Evolutionary conservation across 108 stramenopile genomes (phyloP), one percentile per base, ranked within the genome.

Genomic region (Skeletonema potamos): DNA sequence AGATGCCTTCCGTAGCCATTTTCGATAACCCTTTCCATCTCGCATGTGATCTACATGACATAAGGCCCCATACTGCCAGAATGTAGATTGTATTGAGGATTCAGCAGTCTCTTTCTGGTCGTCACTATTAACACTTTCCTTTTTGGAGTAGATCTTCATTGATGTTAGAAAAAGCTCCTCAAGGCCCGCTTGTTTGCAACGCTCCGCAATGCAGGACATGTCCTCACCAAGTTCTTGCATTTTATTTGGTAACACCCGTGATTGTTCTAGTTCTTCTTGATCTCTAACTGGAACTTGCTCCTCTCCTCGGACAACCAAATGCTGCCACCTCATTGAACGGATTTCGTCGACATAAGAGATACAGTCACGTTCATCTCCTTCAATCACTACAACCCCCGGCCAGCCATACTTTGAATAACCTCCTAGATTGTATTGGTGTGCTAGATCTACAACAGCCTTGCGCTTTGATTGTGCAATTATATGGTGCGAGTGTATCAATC

Each of bases 341-440:
- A 93, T 93, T 39, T 81, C 78, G 37, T 91, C 90, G 26, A 82
- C 85, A 64, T 87, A 90, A 6, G 28, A 15, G 11, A 72, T 48
- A 64, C 90, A 91, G 62, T 87, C 74, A 13, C 74, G 66, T 71
- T 91, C 87, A 1, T 28, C 24, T 3, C 92, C 92, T 73, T 93
- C 92, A 20, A 93, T 79, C 13, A 93, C 48, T 22, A 93, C 82
- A 6, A 91, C 34, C 11, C 92, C 92, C 4, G 92, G 89, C 91
- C 93, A 94, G 6, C 93, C 93, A 74, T 88, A 84, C 64, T 94
- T 94, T 26, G 77, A 73, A 67, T 83, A 91, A 27, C 93, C 93
- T 10, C 88, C 87, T 9, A 94, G 60, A 20, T 82, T 62, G 51
- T 83, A 80, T 20, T 90, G 72, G 6, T 59, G 41, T 17, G 89